Percentiles rank a stretch among this genome's conserved stretches.
phyloP scores from a whole-genome alignment of 192 early-diverging fungal species.

The Thoreauomyces humboldtii region DNA sequence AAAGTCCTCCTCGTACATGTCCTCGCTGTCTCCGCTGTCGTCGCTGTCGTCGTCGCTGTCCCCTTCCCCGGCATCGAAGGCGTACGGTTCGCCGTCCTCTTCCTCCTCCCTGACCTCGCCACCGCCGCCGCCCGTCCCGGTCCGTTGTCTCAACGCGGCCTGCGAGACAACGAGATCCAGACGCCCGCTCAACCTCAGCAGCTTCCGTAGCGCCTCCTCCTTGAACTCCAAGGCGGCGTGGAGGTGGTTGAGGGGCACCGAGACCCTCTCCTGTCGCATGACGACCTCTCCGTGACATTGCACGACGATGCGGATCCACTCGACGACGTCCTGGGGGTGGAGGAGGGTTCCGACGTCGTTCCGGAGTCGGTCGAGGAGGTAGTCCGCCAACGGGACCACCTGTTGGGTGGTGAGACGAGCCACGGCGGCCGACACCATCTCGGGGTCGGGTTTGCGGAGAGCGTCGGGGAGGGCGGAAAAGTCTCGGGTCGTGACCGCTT shows the following conservation, averaged over 20 bases:
- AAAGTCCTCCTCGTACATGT: constrained; percentile 24
- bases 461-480: constrained; percentile 39
- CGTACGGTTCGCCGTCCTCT: constrained; percentile 20
- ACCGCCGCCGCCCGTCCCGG: too few relatives aligned
- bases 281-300: constrained; percentile 42
- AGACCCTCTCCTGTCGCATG: too few relatives aligned
- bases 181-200: constrained; percentile 42
- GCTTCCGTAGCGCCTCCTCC: constrained; percentile 26
- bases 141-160: constrained; percentile 20
- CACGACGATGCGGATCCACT: constrained; percentile 49
- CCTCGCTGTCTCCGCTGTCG: constrained; percentile 19
- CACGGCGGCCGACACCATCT: constrained; percentile 43
- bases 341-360: too few relatives aligned
- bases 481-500: constrained; percentile 46
- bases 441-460: constrained; percentile 29
- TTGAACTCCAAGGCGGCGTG: constrained; percentile 37
- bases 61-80: constrained; percentile 38
- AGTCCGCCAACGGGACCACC: constrained; percentile 43
- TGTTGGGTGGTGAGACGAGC: constrained; percentile 32
- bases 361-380: constrained; percentile 29
- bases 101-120: constrained; percentile 26
- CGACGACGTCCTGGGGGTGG: constrained; percentile 35
- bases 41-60: constrained; percentile 6
- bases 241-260: constrained; percentile 38
- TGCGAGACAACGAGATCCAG: constrained; percentile 45